Evolutionary conservation across 306 rosid genomes (phyloP), one percentile per base, ranked within the genome.

Genomic region (Prinsepia uniflora): DNA sequence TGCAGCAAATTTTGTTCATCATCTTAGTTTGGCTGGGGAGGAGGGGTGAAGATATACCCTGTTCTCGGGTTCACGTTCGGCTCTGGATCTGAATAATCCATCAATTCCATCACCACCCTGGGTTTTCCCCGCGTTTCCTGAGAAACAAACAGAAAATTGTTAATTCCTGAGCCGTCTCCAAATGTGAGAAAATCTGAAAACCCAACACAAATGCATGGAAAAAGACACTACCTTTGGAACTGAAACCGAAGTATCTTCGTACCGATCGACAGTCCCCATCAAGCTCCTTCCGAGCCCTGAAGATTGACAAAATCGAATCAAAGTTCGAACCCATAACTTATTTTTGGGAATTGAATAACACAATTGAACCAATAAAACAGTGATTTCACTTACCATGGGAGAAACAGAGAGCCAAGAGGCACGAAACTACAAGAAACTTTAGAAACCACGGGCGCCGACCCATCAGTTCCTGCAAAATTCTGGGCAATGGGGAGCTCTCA

Each of bases 61-160:
- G 59, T 73, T 76, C 78, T 92, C 65, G 90, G 89, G 72, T 92
- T 89, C 12, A 63, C 84, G 73, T 92, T 92, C 56, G 98, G 91
- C 69, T 75, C 78, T 49, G 98, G 98, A 0, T 85, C 92, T 44
- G 74, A 22, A 78, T 92, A 92, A 71, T 92, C 98, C 86, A 68
- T 82, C 12, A 80, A 45, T 48, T 63, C 85, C n/a, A 63, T 70
- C 79, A 41, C 52, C 19, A 45, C 39, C 70, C 79, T 75, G 17
- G 67, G 41, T 56, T 14, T 7, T 61, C 46, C 7, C 14, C 40
- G 8, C 10, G 18, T 39, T 71, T 54, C 84, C 96, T 92, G 82
- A 17, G 44, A 10, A 41, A 45, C 53, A 40, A 74, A 68, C 67
- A 78, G 68, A 30, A 8, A 13, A 53, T 8, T 11, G 10, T 43